These are phyloP conservation scores for Penicillium freii DNA, from an alignment of 2,329 filamentous ascomycete species.

Conservation along the genomic window DNA sequence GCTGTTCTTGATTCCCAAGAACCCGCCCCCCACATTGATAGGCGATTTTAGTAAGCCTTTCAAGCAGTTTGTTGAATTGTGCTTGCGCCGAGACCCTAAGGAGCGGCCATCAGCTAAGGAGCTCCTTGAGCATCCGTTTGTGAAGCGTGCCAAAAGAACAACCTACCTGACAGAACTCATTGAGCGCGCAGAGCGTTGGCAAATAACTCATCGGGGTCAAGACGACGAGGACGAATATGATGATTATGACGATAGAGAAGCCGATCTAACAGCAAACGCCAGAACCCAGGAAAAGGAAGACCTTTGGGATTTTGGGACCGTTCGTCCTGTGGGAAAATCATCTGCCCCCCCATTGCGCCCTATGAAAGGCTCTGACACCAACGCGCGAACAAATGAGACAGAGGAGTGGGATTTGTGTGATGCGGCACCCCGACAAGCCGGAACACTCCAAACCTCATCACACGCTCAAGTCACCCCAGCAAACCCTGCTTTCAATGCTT, in stretches of 20 bases:
- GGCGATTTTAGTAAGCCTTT: constrained; percentile 79
- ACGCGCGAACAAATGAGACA: constrained; percentile 60
- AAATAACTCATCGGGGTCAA: constrained; percentile 68
- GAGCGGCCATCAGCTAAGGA: constrained; percentile 86
- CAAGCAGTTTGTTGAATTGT: constrained; percentile 81
- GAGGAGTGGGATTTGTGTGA: constrained; percentile 35
- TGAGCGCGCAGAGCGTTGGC: constrained; percentile 84
- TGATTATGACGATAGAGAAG: constrained; percentile 59
- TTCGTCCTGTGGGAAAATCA: constrained; percentile 71
- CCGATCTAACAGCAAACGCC: constrained; percentile 34
- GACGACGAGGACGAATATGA: constrained; percentile 59
- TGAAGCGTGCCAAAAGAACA: constrained; percentile 88
- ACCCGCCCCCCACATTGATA: constrained; percentile 76
- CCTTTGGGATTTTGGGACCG: constrained; percentile 97
- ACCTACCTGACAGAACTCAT: constrained; percentile 97
- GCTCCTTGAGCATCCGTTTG: constrained; percentile 83
- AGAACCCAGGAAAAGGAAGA: constrained; percentile 65
- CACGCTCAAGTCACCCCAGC: constrained; percentile 58
- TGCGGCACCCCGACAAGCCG: constrained; percentile 26
- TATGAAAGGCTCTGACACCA: constrained; percentile 79
- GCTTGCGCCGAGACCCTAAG: constrained; percentile 82
- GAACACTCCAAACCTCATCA: constrained; percentile 42
- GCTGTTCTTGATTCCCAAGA: constrained; percentile 92
- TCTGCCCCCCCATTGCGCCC: constrained; percentile 59
- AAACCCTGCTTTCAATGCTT: constrained; percentile 43